A percentile compares a stretch with the other conserved stretches of the same genome.
These are phyloP conservation scores for Choanephora cucurbitarum DNA, from an alignment of 371 early-diverging fungal species.

Conservation along the genomic window DNA sequence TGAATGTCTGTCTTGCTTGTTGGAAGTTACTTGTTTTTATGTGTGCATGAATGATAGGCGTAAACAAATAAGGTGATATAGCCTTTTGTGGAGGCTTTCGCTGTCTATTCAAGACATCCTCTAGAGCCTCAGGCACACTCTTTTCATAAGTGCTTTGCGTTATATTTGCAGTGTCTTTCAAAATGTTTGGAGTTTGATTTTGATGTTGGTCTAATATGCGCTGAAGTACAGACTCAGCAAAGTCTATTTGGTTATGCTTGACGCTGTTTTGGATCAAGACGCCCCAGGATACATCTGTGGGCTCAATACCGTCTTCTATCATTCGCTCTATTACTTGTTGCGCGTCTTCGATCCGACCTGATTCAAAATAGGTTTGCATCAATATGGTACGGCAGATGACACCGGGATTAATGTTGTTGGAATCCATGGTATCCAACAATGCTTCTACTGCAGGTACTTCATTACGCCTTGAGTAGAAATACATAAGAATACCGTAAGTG, in stretches of 20 bases:
- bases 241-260: conserved; percentile 18
- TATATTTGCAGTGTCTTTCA: too few species aligned
- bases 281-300: conserved; percentile 27
- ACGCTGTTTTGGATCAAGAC: conserved; percentile 31
- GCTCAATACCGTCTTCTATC: conserved; percentile 29
- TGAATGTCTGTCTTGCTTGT: conserved; percentile 23
- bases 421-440: conserved; percentile 38
- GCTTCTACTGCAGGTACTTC: conserved; percentile 39
- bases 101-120: conserved; percentile 30
- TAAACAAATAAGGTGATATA: conserved; percentile 38
- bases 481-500: conserved; percentile 44
- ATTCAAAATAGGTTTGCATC: conserved; percentile 43
- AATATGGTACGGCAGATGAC: conserved; percentile 34
- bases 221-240: conserved; percentile 34
- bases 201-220: conserved; percentile 7
- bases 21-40: conserved; percentile 10
- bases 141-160: conserved; percentile 9
- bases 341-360: conserved; percentile 23
- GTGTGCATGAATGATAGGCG: conserved; percentile 32
- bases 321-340: conserved; percentile 36
- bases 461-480: conserved; percentile 37
- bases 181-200: too few species aligned
- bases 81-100: not conserved
- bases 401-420: conserved; percentile 29
- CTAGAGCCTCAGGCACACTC: conserved; percentile 31